Evolutionary conservation across 768 basidiomycete species (phyloP).

Genomic region (Crepidotus variabilis): DNA sequence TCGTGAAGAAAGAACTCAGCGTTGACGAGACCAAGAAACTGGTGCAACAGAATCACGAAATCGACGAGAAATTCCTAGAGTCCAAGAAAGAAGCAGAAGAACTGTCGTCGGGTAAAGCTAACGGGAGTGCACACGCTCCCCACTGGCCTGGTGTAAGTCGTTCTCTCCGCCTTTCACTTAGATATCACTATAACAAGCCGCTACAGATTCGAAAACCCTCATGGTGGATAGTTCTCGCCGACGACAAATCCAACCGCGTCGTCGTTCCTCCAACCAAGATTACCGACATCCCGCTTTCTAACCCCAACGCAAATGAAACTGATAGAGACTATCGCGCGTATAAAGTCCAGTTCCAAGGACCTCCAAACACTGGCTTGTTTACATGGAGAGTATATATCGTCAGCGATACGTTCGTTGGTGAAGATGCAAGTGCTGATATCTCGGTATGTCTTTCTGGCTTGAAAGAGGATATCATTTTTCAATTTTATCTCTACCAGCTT

Average conservation of each 20-base stretch:
- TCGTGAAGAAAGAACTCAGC: slow-evolving; percentile 36
- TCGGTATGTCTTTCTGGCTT: slow-evolving; percentile 44
- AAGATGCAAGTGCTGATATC: slow-evolving; percentile 69
- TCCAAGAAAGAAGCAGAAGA: slow-evolving; percentile 64
- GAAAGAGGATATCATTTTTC: slow-evolving; percentile 7
- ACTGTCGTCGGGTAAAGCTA: slow-evolving; percentile 32
- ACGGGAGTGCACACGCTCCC: slow-evolving; percentile 83
- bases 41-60: slow-evolving; percentile 49
- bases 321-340: slow-evolving; percentile 73
- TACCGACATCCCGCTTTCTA: slow-evolving; percentile 70
- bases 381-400: slow-evolving; percentile 86
- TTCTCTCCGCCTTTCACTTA: neutral
- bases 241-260: slow-evolving; percentile 78
- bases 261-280: slow-evolving; percentile 87
- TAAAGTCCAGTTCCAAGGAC: slow-evolving; percentile 94
- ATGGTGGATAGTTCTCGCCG: slow-evolving; percentile 91
- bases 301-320: slow-evolving; percentile 25
- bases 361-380: slow-evolving; percentile 76
- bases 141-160: slow-evolving; percentile 80
- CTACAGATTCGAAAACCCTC: slow-evolving; percentile 78
- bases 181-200: neutral
- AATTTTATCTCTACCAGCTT: slow-evolving; percentile 44
- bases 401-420: slow-evolving; percentile 87
- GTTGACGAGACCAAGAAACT: slow-evolving; percentile 45
- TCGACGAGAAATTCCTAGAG: slow-evolving; percentile 68